Evolutionary conservation across 768 basidiomycete species (phyloP), one percentile per base, ranked within the genome.

Genomic region (Pisolithus tinctorius): DNA sequence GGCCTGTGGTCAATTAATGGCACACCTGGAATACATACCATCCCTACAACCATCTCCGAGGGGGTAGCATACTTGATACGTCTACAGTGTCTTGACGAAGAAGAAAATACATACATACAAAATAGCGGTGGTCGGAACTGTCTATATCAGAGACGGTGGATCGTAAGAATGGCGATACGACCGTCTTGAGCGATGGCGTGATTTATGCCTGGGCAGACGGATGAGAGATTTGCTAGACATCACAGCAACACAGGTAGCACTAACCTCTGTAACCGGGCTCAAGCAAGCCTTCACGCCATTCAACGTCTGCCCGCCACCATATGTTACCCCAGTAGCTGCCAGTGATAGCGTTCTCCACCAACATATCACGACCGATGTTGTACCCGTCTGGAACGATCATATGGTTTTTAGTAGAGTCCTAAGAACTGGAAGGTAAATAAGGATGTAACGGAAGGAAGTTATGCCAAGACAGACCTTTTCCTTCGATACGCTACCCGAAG

Each of bases 121-220:
- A 4, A 10, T 20, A 6, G 27, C 30, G 34, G 34, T 5, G 27
- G 27, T 29, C 27, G 27, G 27, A 7, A 5, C 6, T 23, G 20
- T 31, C 29, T 31, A 11, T 10, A 16, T 64, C 55, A 78, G 25
- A 76, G 64, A 20, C 82, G 77, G 29, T 60, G 56, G 45, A 91
- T 82, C 4, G 84, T 91, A 39, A 92, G 71, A 29, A 93, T 69
- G n/a, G 91, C 90, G 16, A 90, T 77, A 26, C 77, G 77, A 6
- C 90, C 90, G 61, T 93, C 91, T 63, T 89, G 86, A 10, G 78
- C 70, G 41, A 93, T 93, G 47, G 77, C 83, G 62, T 91, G 91
- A 61, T 88, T 91, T 31, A 89, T 77, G 52, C 86, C 88, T 89
- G 58, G 16, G 38, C 45, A 44, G 39, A 59, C 26, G 38, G 17